Percentiles rank a stretch among this genome's conserved stretches.
Conservation (phyloP, 179 eudicot species). For the Monotropa hypopitys region DNA sequence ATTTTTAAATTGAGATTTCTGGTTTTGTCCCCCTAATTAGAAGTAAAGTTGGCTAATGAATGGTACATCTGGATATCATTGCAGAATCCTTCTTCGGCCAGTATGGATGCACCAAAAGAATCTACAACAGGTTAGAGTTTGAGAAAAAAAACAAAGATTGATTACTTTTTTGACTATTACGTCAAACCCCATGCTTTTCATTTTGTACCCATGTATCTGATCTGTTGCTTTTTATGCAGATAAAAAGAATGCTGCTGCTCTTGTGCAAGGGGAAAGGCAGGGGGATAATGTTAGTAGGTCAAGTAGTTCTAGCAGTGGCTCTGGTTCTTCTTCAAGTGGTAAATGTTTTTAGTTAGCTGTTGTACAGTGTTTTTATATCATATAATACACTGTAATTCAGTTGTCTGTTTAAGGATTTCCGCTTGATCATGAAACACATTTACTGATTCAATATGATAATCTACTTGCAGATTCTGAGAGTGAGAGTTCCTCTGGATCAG, state of each 20-base stretch:
- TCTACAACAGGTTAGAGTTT: slow-evolving; percentile 28
- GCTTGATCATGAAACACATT: not conserved
- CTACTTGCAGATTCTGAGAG: slow-evolving; percentile 37
- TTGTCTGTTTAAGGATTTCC: not conserved
- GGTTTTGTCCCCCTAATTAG: not conserved
- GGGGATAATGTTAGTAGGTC: slow-evolving; percentile 22
- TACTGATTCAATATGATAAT: not conserved
- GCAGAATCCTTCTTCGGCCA: slow-evolving; percentile 31
- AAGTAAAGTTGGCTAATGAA: not conserved
- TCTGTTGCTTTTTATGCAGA: slow-evolving; percentile 12
- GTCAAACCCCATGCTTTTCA: not conserved
- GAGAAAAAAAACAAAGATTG: not conserved
- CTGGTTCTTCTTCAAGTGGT: slow-evolving; percentile 48
- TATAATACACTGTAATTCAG: not conserved
- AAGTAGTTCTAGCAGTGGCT: slow-evolving; percentile 42
- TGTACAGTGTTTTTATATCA: not conserved
- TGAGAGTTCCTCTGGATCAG: slow-evolving; percentile 45
- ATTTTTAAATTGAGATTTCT: slow-evolving; percentile 3
- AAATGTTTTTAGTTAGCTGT: slow-evolving; percentile 5
- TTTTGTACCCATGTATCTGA: not conserved
- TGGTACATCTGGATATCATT: not conserved
- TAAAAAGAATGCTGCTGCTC: slow-evolving; percentile 11
- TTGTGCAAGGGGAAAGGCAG: slow-evolving; percentile 19
- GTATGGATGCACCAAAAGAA: slow-evolving; percentile 20
- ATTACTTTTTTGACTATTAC: not conserved